Base-by-base conservation (phyloP, 1,284 basidiomycete genomes). In the Pyrrhoderma noxium region DNA sequence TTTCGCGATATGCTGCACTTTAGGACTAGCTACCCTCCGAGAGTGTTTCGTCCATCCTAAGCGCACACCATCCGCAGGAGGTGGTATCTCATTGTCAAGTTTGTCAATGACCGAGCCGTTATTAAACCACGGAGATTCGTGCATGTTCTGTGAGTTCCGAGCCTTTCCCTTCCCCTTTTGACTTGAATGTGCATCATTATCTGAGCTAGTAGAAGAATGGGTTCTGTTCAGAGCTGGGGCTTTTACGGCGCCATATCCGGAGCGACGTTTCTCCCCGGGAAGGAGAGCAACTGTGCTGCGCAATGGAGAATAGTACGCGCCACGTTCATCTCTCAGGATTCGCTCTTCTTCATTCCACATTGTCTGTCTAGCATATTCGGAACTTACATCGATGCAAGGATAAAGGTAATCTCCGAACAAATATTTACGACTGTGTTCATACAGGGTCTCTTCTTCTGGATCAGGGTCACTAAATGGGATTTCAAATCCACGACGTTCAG, bases 341-440 rank as follows among this genome's bases (percentile, higher is more conserved):
- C 82, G 68, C 62, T 85, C 84, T 63, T 83, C 82, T 60, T 82
- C 85, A 41, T 76, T 75, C 85, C 84, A 85, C 66, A 89, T 85
- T 40, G 65, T 65, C 52, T 64, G 65, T 57, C 78, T 70, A 36
- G 86, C 86, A 47, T 72, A 65, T 68, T 92, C 80, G 43, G 88
- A 80, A 63, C 83, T 90, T 35, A 90, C 83, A 61, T 94, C 93
- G 54, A 94, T 84, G 57, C 82, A 85, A 0, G 91, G 91, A 64
- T 95, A 96, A 59, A 88, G 82, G 62, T 93, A 93, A 69, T 97
- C 93, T 8, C 95, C 96, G 60, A 95, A 93, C 19, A 92, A 70
- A 50, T 90, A 85, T 57, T 77, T 74, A 59, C 79, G 76, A 60
- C 85, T 83, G 47, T 86, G 74, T 16, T 68, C 69, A 60, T 84